Base-by-base conservation (phyloP, 345 rosid genomes). In the Clausena lansium region DNA sequence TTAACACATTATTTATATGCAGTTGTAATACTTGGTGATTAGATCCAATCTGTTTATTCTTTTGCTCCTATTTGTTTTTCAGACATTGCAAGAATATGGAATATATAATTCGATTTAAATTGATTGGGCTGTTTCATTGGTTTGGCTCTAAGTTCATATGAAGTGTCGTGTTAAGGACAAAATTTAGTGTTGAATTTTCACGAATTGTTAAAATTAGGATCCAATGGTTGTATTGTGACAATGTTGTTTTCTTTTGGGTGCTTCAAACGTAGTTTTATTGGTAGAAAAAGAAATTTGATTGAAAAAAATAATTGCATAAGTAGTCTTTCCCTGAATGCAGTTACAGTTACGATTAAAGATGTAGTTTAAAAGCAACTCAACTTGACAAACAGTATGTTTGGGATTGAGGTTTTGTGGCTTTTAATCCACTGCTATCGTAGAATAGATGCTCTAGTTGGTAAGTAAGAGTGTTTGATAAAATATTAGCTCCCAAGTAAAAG, bases 11-110 rank as follows among this genome's bases (percentile, higher is more conserved):
- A n/a, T 74, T 69, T 76, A 62, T 25, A 22, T 58, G 17, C 27
- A 33, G 25, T 15, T 75, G 20, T 32, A 47, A 19, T 62, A 33
- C 41, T 19, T 70, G 41, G 15, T 32, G 61, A 74, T 32, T 54
- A 71, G 88, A 87, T 87, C 86, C 81, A 60, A 13, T 20, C 39
- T 79, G 0, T 66, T 71, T 55, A 33, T 62, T 45, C 4, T 58
- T 69, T 15, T 68, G 64, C 11, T 47, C 38, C 71, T 61, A 13
- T 73, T 68, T 54, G 4, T 4, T 27, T 25, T 67, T 24, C 74
- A 61, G 54, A 60, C 25, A 17, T 61, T 28, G 3, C 28, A 11
- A 57, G 60, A 41, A 19, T 25, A 41, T 19, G 0, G 9, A 30
- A 20, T 30, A 4, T 19, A 62, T 45, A 27, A 62, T 47, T 45